Evolutionary conservation across 2,329 filamentous ascomycete species (phyloP).

Genomic region (Penicillium decumbens): DNA sequence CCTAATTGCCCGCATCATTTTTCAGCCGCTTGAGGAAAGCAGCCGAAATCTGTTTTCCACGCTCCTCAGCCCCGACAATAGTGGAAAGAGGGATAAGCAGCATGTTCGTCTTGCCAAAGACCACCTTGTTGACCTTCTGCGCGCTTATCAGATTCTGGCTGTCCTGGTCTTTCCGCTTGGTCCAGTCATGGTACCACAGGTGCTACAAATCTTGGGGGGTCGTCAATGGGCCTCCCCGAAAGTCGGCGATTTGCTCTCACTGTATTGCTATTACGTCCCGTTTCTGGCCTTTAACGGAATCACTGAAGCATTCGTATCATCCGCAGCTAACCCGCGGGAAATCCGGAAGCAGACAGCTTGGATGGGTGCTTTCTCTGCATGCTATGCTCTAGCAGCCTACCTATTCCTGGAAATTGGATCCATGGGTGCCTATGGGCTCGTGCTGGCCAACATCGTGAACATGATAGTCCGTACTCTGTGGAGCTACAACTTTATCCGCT

Average conservation of each 20-base stretch:
- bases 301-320: slow-evolving; percentile 86
- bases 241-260: slow-evolving; percentile 67
- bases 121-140: slow-evolving; percentile 53
- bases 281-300: slow-evolving; percentile 88
- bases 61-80: slow-evolving; percentile 53
- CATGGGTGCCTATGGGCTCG: slow-evolving; percentile 73
- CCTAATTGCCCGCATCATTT: slow-evolving; percentile 77
- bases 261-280: slow-evolving; percentile 90
- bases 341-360: slow-evolving; percentile 72
- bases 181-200: slow-evolving; percentile 67
- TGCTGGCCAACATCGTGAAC: slow-evolving; percentile 83
- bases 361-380: slow-evolving; percentile 77
- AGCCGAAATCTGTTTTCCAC: slow-evolving; percentile 85
- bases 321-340: slow-evolving; percentile 70
- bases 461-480: slow-evolving; percentile 81
- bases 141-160: slow-evolving; percentile 69
- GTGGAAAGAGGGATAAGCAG: slow-evolving; percentile 13
- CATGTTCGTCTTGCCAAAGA: slow-evolving; percentile 27
- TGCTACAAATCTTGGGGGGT: slow-evolving; percentile 73
- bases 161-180: slow-evolving; percentile 65
- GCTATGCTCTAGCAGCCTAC: slow-evolving; percentile 71
- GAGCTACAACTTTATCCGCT: slow-evolving; percentile 67
- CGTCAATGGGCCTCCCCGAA: slow-evolving; percentile 68
- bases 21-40: slow-evolving; percentile 93
- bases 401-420: slow-evolving; percentile 65